These are phyloP conservation scores for Vicia villosa DNA, from an alignment of 306 rosid genomes.

Conservation along the genomic window DNA sequence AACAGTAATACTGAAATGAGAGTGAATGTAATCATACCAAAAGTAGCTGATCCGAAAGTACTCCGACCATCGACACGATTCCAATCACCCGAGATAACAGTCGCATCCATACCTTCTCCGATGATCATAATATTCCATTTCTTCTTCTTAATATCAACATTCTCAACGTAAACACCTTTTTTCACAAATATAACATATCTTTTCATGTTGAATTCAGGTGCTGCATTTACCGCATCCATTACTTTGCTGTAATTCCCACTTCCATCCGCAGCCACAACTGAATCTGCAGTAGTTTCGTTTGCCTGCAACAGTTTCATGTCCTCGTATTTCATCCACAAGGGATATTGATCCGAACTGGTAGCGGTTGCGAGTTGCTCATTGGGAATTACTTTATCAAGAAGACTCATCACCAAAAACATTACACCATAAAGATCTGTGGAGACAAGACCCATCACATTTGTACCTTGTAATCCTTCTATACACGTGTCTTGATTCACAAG, in stretches of 20 bases:
- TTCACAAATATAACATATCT: conserved; percentile 67
- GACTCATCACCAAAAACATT: conserved; percentile 46
- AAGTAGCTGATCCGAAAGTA: conserved; percentile 79
- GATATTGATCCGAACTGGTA: conserved; percentile 27
- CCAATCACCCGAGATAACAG: conserved; percentile 67
- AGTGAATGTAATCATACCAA: conserved; percentile 48
- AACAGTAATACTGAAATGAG: neutral
- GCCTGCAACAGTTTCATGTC: conserved; percentile 53
- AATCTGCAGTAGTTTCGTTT: conserved; percentile 46
- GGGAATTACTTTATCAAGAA: conserved; percentile 56
- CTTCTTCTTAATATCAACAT: conserved; percentile 80
- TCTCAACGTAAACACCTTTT: conserved; percentile 67
- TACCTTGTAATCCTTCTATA: conserved; percentile 74
- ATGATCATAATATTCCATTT: conserved; percentile 84
- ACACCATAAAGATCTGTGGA: conserved; percentile 49
- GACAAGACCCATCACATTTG: conserved; percentile 43
- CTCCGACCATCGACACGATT: conserved; percentile 66
- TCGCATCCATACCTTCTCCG: conserved; percentile 76
- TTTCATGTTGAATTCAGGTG: conserved; percentile 67
- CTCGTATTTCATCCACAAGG: conserved; percentile 58
- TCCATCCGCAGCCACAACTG: conserved; percentile 71
- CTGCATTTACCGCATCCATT: conserved; percentile 69
- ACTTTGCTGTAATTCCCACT: conserved; percentile 60
- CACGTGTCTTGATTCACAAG: conserved; percentile 72
- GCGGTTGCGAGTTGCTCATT: neutral